These are phyloP conservation scores for Scytalidium lignicola DNA, from an alignment of 2,329 filamentous ascomycete genomes.

Conservation along the genomic window DNA sequence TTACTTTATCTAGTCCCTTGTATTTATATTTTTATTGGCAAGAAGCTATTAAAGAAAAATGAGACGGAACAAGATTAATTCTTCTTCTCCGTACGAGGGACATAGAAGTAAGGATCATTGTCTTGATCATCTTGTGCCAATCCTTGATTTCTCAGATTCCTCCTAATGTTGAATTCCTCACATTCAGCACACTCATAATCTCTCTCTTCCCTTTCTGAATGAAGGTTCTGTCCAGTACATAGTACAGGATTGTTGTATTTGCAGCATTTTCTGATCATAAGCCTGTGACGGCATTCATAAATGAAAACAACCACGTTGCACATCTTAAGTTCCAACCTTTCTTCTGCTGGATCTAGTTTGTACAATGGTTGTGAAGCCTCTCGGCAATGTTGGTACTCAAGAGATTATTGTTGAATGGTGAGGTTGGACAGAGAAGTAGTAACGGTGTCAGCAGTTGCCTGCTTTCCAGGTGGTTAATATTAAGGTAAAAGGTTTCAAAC, in stretches of 20 bases:
- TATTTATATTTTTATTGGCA: too few species aligned
- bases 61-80: background rate
- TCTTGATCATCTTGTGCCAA: background rate
- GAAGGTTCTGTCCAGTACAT: background rate
- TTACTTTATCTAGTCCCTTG: too few species aligned
- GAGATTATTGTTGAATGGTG: background rate
- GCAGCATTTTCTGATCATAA: background rate
- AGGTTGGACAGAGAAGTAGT: background rate
- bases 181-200: background rate
- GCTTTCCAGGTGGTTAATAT: background rate
- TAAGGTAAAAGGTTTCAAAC: background rate
- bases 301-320: background rate
- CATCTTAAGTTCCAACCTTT: background rate
- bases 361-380: too few species aligned
- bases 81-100: background rate
- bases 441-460: background rate
- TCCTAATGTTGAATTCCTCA: background rate
- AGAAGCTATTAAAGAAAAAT: too few species aligned
- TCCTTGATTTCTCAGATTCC: background rate
- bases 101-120: background rate
- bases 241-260: background rate
- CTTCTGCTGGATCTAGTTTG: background rate
- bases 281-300: background rate
- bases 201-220: background rate
- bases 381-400: too few species aligned